Conservation (phyloP, 2,329 filamentous ascomycete genomes). For the Tolypocladium cylindrosporum region DNA sequence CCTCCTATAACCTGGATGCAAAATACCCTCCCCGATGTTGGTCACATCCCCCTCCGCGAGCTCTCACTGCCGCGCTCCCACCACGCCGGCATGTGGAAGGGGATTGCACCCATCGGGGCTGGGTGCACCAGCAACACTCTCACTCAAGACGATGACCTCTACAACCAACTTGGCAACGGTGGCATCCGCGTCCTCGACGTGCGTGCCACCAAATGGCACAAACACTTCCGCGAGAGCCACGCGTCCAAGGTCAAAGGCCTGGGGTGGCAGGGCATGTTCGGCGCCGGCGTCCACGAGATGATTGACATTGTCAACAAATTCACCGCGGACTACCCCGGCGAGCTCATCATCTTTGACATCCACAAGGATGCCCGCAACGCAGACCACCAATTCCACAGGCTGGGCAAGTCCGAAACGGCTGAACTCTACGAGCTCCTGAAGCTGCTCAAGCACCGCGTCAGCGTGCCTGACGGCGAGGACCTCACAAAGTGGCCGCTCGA, state of each 20-base stretch:
- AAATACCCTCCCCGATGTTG: slow-evolving; percentile 12
- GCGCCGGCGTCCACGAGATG: slow-evolving; percentile 16
- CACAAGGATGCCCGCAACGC: slow-evolving; percentile 6
- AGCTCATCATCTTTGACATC: slow-evolving; percentile 23
- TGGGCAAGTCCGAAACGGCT: slow-evolving; percentile 2
- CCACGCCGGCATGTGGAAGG: slow-evolving; percentile 17
- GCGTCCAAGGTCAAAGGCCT: slow-evolving; percentile 4
- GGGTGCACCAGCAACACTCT: slow-evolving; percentile 10
- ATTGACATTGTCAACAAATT: slow-evolving; percentile 18
- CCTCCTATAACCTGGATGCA: slow-evolving; percentile 19
- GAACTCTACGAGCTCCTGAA: slow-evolving; percentile 12
- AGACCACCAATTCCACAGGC: neutral
- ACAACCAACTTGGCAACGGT: slow-evolving; percentile 14
- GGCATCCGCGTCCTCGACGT: slow-evolving; percentile 21
- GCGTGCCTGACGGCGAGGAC: slow-evolving; percentile 12
- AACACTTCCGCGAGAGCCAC: slow-evolving; percentile 11
- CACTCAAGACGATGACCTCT: slow-evolving; percentile 11
- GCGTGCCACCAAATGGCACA: slow-evolving; percentile 8
- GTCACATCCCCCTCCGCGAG: slow-evolving; percentile 16
- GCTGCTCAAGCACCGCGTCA: slow-evolving; percentile 10
- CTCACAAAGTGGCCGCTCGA: slow-evolving; percentile 14
- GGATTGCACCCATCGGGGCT: neutral
- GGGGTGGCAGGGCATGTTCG: slow-evolving; percentile 14
- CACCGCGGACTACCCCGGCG: slow-evolving; percentile 16
- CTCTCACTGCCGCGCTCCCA: slow-evolving; percentile 21